These are phyloP conservation scores for Cutaneotrichosporon spelunceum DNA, from an alignment of 1,284 basidiomycete genomes.

Conservation along the genomic window DNA sequence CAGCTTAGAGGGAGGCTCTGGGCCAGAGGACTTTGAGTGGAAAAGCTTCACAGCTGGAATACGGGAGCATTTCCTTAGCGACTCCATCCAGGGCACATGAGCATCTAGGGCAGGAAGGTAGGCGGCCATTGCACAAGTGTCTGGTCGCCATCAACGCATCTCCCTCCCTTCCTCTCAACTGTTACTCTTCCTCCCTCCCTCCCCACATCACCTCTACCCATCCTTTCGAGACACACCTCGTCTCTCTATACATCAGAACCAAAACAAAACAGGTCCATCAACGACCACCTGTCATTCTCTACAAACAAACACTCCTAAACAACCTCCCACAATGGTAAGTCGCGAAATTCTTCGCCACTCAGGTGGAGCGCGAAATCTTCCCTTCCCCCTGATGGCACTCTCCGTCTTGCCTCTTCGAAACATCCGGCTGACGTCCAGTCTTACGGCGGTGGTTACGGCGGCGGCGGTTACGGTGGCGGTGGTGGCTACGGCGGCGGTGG, in stretches of 20 bases:
- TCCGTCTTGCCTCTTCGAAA: neutral
- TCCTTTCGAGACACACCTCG: slow-evolving; percentile 1
- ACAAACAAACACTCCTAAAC: neutral
- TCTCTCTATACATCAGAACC: neutral
- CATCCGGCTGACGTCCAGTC: slow-evolving; percentile 26
- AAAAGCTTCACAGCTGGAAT: slow-evolving; percentile 3
- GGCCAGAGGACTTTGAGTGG: neutral
- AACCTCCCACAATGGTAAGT: slow-evolving; percentile 3
- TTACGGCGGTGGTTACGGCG: slow-evolving; percentile 40
- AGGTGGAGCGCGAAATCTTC: neutral
- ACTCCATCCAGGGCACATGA: neutral
- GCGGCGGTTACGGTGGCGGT: slow-evolving; percentile 52
- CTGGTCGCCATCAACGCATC: neutral
- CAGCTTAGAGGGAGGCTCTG: neutral
- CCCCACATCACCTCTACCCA: neutral
- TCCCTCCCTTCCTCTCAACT: neutral
- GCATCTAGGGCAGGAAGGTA: neutral
- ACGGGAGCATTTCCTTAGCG: neutral
- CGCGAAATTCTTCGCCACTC: slow-evolving; percentile 7
- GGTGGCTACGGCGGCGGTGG: slow-evolving; percentile 38
- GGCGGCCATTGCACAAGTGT: neutral
- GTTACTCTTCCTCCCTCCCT: neutral
- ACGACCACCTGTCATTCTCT: slow-evolving; percentile 7
- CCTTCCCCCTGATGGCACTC: neutral
- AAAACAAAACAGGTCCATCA: neutral